These are phyloP conservation scores for Lactifluus pinguis DNA, from an alignment of 768 basidiomycete genomes.

Conservation along the genomic window DNA sequence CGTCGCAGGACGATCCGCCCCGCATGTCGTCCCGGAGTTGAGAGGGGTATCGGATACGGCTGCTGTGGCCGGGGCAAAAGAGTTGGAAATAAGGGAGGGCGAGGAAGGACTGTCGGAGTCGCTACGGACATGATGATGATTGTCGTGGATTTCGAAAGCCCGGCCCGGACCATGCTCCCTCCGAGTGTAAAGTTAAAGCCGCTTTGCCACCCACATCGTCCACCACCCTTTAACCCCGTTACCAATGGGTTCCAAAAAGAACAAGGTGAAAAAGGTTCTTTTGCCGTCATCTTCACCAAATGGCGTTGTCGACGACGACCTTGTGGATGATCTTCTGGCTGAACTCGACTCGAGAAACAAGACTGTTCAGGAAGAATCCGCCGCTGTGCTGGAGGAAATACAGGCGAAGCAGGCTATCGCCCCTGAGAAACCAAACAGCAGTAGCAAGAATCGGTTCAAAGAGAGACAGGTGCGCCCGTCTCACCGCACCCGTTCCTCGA, in stretches of 20 bases:
- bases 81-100: slow-evolving; percentile 50
- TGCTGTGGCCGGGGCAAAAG: slow-evolving; percentile 60
- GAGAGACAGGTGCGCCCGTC: slow-evolving; percentile 55
- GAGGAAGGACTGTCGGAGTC: slow-evolving; percentile 67
- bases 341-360: slow-evolving; percentile 63
- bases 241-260: slow-evolving; percentile 49
- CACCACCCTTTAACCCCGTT: not conserved
- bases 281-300: slow-evolving; percentile 22
- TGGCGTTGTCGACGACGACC: slow-evolving; percentile 39
- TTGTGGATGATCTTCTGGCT: slow-evolving; percentile 68
- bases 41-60: slow-evolving; percentile 53
- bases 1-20: slow-evolving; percentile 53
- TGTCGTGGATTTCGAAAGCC: not conserved
- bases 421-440: slow-evolving; percentile 43
- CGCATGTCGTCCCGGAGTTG: slow-evolving; percentile 40
- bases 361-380: slow-evolving; percentile 40
- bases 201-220: too few species aligned
- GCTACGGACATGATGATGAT: slow-evolving; percentile 41
- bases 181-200: too few species aligned
- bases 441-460: slow-evolving; percentile 53
- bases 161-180: not conserved
- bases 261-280: slow-evolving; percentile 43
- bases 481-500: not conserved
- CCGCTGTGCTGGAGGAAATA: slow-evolving; percentile 40
- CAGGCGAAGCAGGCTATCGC: not conserved